Percentiles rank a stretch among this genome's conserved stretches.
Evolutionary conservation across 768 basidiomycete species (phyloP).

Genomic region (Pluteus cervinus): DNA sequence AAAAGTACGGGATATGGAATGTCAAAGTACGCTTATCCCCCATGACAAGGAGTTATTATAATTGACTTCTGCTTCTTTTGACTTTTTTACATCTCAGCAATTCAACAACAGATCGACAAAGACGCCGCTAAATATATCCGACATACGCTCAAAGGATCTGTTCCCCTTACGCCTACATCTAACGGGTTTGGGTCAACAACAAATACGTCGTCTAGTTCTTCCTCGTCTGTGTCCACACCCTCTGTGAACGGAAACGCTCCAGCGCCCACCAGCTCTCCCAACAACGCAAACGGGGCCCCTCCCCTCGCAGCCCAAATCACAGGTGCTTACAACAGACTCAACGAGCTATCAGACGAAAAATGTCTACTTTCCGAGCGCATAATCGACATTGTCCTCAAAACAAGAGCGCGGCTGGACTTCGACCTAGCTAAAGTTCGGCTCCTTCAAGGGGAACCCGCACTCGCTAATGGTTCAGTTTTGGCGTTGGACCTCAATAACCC

Average conservation of each 20-base stretch:
- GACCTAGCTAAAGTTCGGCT: slow-evolving; percentile 42
- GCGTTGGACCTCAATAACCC: too few relatives aligned
- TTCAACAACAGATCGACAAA: slow-evolving; percentile 45
- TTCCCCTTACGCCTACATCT: slow-evolving; percentile 13
- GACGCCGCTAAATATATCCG: slow-evolving; percentile 46
- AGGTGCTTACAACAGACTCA: slow-evolving; percentile 40
- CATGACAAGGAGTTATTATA: too few relatives aligned
- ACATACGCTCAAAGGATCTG: slow-evolving; percentile 36
- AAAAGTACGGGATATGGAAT: slow-evolving; percentile 35
- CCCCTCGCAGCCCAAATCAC: slow-evolving; percentile 36
- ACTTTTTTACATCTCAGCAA: slow-evolving; percentile 22
- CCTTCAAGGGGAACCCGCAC: slow-evolving; percentile 39
- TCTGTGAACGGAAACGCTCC: too few relatives aligned
- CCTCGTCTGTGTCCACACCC: slow-evolving; percentile 9
- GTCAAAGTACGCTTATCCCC: slow-evolving; percentile 31
- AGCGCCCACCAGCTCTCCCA: slow-evolving; percentile 19
- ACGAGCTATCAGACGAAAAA: slow-evolving; percentile 40
- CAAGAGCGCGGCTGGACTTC: slow-evolving; percentile 42
- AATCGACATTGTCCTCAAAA: slow-evolving; percentile 40
- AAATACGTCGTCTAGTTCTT: background rate
- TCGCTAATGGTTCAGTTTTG: too few relatives aligned
- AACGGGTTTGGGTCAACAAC: background rate
- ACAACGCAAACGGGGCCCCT: slow-evolving; percentile 24
- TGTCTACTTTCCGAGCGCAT: slow-evolving; percentile 39
- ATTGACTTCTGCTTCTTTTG: slow-evolving; percentile 3